Evolutionary conservation across 768 basidiomycete species (phyloP).

Genomic region (Trametes gibbosa): DNA sequence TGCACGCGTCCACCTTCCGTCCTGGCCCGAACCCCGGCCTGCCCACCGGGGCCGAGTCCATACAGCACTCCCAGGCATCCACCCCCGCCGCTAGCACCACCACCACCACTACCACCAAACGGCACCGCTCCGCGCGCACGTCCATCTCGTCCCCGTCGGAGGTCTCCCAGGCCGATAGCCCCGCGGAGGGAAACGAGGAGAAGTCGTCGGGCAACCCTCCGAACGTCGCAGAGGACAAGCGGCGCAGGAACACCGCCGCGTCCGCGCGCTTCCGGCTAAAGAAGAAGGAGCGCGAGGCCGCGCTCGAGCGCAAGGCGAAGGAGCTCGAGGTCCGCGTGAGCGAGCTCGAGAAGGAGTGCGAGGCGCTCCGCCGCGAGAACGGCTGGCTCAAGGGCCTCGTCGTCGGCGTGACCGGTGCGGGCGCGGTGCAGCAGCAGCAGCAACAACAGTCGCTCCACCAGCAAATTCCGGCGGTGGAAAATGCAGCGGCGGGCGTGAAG

Average conservation of each 20-base stretch:
- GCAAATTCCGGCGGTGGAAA: background rate
- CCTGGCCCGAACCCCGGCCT: slow-evolving; percentile 2
- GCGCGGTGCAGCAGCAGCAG: slow-evolving; percentile 33
- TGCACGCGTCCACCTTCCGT: slow-evolving; percentile 43
- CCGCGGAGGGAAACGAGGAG: slow-evolving; percentile 31
- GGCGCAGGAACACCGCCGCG: slow-evolving; percentile 90
- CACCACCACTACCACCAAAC: slow-evolving; percentile 42
- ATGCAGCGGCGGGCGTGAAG: slow-evolving; percentile 5
- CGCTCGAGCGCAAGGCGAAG: slow-evolving; percentile 80
- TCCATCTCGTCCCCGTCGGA: slow-evolving; percentile 17
- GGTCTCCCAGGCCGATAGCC: slow-evolving; percentile 29
- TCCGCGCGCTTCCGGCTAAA: slow-evolving; percentile 92
- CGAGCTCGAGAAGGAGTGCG: slow-evolving; percentile 89
- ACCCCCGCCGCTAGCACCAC: slow-evolving; percentile 32
- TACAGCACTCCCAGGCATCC: slow-evolving; percentile 17
- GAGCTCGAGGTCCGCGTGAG: slow-evolving; percentile 77
- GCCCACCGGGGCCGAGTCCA: slow-evolving; percentile 13
- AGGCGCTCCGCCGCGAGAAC: slow-evolving; percentile 83
- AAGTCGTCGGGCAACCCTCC: slow-evolving; percentile 30
- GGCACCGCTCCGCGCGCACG: slow-evolving; percentile 42
- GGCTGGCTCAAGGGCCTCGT: slow-evolving; percentile 91
- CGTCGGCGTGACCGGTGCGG: slow-evolving; percentile 80
- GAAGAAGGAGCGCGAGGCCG: slow-evolving; percentile 94
- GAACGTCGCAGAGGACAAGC: slow-evolving; percentile 79
- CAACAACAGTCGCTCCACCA: background rate